phyloP scores from a whole-genome alignment of 2,329 filamentous ascomycete genomes.

The Clarireedia homoeocarpa region DNA sequence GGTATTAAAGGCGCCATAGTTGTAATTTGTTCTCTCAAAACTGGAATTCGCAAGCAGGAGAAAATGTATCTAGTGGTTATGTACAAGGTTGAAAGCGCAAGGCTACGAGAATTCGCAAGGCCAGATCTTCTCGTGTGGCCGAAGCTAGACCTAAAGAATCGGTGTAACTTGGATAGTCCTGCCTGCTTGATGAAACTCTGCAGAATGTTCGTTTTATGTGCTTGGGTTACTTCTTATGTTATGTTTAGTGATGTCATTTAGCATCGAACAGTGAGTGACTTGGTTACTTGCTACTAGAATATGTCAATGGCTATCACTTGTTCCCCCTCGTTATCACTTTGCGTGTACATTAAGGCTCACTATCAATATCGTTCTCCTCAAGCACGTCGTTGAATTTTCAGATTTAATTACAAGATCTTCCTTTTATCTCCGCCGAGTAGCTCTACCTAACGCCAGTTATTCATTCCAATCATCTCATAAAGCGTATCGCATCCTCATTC shows the following conservation, averaged over 20 bases:
- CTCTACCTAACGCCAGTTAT: constrained; percentile 11
- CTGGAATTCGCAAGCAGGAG: too few relatives aligned
- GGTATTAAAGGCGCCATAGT: constrained; percentile 27
- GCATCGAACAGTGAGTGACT: neutral
- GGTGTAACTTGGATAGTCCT: too few relatives aligned
- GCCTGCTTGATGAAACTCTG: too few relatives aligned
- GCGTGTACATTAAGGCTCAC: neutral
- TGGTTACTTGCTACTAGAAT: too few relatives aligned
- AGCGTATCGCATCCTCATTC: constrained; percentile 3
- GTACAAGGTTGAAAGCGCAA: neutral
- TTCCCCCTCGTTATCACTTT: neutral
- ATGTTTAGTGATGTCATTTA: neutral
- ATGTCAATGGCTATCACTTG: too few relatives aligned
- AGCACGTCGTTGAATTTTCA: too few relatives aligned
- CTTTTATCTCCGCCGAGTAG: neutral
- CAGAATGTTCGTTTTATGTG: too few relatives aligned
- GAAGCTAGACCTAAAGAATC: neutral
- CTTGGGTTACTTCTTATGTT: neutral
- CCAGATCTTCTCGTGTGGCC: neutral
- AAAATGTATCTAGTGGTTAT: neutral
- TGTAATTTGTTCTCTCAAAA: neutral
- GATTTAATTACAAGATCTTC: constrained; percentile 1
- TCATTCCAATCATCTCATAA: neutral
- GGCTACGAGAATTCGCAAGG: constrained; percentile 1
- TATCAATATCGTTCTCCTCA: neutral